These are phyloP conservation scores for Flaveria floridana DNA, from an alignment of 140 eudicot genomes.

Conservation along the genomic window DNA sequence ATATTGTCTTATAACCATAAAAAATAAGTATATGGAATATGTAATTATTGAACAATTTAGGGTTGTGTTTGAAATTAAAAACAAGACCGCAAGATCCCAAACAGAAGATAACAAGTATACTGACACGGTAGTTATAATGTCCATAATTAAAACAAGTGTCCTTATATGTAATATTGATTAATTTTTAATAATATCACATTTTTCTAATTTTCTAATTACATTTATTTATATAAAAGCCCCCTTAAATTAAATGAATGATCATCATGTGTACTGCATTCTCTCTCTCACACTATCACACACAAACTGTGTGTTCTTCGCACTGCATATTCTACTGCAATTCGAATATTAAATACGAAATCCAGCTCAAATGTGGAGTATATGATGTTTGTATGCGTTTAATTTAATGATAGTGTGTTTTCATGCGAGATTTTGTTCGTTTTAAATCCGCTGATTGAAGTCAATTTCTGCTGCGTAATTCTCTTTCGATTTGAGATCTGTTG, in stretches of 20 bases:
- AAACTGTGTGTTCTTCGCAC: conserved; percentile 32
- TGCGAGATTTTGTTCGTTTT: conserved; percentile 25
- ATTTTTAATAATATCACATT: not conserved
- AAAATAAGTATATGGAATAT: not conserved
- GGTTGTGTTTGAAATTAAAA: conserved; percentile 8
- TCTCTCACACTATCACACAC: conserved; percentile 26
- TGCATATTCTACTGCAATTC: conserved; percentile 24
- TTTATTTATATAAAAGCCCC: conserved; percentile 24
- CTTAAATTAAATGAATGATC: conserved; percentile 24
- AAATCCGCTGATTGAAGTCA: conserved; percentile 27
- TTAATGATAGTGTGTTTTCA: conserved; percentile 21
- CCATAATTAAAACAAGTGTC: conserved; percentile 32
- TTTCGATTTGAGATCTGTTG: conserved; percentile 34
- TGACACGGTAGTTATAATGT: conserved; percentile 27
- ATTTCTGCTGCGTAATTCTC: conserved; percentile 31
- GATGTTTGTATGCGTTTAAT: conserved; percentile 26
- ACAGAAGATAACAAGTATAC: conserved; percentile 27
- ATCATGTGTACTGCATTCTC: conserved; percentile 31
- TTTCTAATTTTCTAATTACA: too few species aligned
- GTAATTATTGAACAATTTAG: not conserved
- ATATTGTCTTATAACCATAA: not conserved
- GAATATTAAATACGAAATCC: conserved; percentile 32
- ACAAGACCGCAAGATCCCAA: conserved; percentile 37
- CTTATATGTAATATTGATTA: conserved; percentile 24
- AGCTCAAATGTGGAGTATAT: conserved; percentile 41